Conservation (phyloP, 2,329 filamentous ascomycete genomes). For the Pseudogymnoascus sp. region DNA sequence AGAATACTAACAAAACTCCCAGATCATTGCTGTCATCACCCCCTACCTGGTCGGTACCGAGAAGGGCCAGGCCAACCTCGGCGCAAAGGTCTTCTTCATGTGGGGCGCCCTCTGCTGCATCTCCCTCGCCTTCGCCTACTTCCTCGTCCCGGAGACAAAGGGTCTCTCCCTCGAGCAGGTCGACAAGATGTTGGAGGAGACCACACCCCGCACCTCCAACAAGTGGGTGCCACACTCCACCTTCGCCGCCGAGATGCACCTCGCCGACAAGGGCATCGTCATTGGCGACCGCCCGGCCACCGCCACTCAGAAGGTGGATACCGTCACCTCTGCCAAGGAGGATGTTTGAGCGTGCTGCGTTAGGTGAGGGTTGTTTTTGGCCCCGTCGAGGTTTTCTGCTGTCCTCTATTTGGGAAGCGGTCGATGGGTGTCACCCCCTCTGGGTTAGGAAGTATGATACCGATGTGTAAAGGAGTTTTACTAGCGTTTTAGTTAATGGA, state of each 20-base stretch:
- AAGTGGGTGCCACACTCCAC: constrained; percentile 24
- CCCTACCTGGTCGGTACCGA: constrained; percentile 56
- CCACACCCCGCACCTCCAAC: constrained; percentile 31
- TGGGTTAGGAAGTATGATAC: not conserved
- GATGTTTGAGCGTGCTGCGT: not conserved
- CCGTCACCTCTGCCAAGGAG: not conserved
- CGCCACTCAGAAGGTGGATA: constrained; percentile 41
- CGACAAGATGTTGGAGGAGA: constrained; percentile 51
- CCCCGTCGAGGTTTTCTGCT: not conserved
- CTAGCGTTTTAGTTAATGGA: constrained; percentile 21
- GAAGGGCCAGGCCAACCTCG: constrained; percentile 56
- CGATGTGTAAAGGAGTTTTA: constrained; percentile 9
- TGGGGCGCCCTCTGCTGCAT: constrained; percentile 52
- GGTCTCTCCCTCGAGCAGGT: constrained; percentile 65
- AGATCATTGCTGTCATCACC: constrained; percentile 59
- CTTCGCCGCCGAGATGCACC: constrained; percentile 23
- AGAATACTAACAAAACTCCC: constrained; percentile 41
- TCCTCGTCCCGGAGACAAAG: constrained; percentile 64
- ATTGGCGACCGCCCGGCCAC: not conserved
- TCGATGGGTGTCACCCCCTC: not conserved
- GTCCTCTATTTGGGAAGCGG: not conserved
- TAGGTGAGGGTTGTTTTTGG: not conserved
- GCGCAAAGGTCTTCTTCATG: constrained; percentile 60
- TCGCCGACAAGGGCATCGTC: constrained; percentile 4
- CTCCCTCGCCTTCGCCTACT: constrained; percentile 47